These are phyloP conservation scores for Angomonas ambiguus DNA, from an alignment of 208 protist species.

Conservation along the genomic window DNA sequence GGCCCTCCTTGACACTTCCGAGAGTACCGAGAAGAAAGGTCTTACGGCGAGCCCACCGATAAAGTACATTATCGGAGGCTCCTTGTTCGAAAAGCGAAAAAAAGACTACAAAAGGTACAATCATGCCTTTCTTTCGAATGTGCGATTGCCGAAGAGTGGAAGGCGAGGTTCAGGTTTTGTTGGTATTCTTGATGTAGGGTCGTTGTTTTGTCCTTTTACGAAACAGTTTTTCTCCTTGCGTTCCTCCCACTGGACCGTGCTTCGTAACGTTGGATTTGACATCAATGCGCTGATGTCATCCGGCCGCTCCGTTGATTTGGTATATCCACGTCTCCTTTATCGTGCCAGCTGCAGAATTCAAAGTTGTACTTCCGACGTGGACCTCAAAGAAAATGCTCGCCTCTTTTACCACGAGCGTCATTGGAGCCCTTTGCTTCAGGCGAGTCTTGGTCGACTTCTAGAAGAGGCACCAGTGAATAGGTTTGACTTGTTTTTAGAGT, in stretches of 20 bases:
- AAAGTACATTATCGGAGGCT: neutral
- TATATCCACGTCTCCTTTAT: constrained; percentile 20
- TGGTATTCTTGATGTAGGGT: constrained; percentile 8
- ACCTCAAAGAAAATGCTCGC: too few relatives aligned
- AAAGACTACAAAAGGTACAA: neutral
- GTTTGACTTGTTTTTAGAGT: too few relatives aligned
- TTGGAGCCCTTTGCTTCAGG: too few relatives aligned
- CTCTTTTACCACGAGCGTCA: too few relatives aligned
- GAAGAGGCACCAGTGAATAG: too few relatives aligned
- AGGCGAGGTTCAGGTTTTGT: neutral
- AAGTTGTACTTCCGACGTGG: neutral
- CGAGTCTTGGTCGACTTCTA: too few relatives aligned
- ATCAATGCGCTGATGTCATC: constrained; percentile 17
- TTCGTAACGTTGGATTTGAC: constrained; percentile 38
- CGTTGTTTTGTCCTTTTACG: constrained; percentile 62
- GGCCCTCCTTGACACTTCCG: neutral
- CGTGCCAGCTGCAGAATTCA: constrained; percentile 23
- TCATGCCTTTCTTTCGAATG: neutral
- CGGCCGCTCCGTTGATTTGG: constrained; percentile 25
- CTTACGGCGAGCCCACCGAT: neutral
- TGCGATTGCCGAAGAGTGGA: neutral
- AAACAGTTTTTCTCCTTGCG: constrained; percentile 36
- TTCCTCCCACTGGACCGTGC: constrained; percentile 47
- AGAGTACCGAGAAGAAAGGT: neutral
- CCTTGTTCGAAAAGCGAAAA: neutral